phyloP scores from a whole-genome alignment of 768 basidiomycete species.

The Lentinula sp. region DNA sequence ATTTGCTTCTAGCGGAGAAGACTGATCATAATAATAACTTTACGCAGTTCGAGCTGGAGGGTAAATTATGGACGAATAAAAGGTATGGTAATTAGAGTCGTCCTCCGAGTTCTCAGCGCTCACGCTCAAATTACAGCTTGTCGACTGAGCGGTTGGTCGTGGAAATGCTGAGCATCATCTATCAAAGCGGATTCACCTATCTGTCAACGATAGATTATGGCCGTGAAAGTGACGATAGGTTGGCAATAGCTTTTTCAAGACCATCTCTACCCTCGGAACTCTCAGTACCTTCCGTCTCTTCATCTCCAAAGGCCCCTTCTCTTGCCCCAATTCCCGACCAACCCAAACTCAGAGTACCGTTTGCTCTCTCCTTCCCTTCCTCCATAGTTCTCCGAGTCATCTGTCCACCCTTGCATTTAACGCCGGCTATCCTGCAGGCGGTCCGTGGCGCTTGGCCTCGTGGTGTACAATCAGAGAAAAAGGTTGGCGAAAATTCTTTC shows the following conservation, averaged over 20 bases:
- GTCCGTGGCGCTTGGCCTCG: slow-evolving; percentile 75
- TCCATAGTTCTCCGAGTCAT: slow-evolving; percentile 67
- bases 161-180: slow-evolving; percentile 57
- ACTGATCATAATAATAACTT: slow-evolving; percentile 45
- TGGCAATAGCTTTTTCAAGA: slow-evolving; percentile 66
- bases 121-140: not conserved
- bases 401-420: slow-evolving; percentile 67
- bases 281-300: slow-evolving; percentile 23
- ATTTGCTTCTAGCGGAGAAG: slow-evolving; percentile 1
- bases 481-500: slow-evolving; percentile 62
- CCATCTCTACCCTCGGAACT: slow-evolving; percentile 25
- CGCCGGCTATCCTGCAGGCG: slow-evolving; percentile 76
- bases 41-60: slow-evolving; percentile 60
- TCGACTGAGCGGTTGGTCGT: slow-evolving; percentile 63
- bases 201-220: slow-evolving; percentile 74
- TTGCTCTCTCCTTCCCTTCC: slow-evolving; percentile 70
- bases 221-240: slow-evolving; percentile 65
- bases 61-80: slow-evolving; percentile 68
- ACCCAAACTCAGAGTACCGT: slow-evolving; percentile 39
- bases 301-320: slow-evolving; percentile 11
- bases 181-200: slow-evolving; percentile 56
- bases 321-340: slow-evolving; percentile 27
- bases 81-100: slow-evolving; percentile 38
- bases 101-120: not conserved
- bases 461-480: slow-evolving; percentile 74